phyloP scores from a whole-genome alignment of 345 rosid genomes.

The Hibiscus syriacus region DNA sequence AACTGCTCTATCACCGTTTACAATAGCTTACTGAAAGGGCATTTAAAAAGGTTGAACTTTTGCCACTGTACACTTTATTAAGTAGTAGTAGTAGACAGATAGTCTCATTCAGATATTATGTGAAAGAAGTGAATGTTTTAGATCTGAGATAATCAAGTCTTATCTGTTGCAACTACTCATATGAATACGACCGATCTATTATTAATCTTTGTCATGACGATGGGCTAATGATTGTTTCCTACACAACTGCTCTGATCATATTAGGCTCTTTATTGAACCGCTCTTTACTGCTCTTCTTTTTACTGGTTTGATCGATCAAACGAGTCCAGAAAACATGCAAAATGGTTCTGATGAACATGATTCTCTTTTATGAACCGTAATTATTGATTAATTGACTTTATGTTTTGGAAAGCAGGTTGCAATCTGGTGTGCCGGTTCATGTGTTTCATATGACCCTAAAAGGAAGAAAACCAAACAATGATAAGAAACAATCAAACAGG shows the following conservation, averaged over 20 bases:
- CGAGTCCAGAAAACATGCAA: neutral
- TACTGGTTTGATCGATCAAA: neutral
- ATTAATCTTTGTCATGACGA: conserved; percentile 1
- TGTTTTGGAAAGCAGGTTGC: conserved; percentile 20
- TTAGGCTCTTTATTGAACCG: neutral
- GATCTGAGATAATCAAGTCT: neutral
- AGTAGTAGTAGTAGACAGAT: neutral
- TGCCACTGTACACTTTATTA: neutral
- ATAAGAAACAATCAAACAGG: conserved; percentile 8
- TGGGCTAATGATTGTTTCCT: conserved; percentile 7
- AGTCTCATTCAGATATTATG: neutral
- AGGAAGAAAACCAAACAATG: neutral
- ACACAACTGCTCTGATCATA: neutral
- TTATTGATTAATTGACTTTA: neutral
- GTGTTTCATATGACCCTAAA: conserved; percentile 4
- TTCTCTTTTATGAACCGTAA: neutral
- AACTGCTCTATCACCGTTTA: no score
- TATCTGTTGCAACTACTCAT: conserved; percentile 3
- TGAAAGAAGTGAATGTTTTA: neutral
- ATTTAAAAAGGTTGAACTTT: no score
- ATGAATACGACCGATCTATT: neutral
- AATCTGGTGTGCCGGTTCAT: no score
- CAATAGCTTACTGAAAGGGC: no score
- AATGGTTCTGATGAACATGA: neutral
- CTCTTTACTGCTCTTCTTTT: no score